Percentiles rank a stretch among this genome's conserved stretches.
Conservation (phyloP, 2,329 filamentous ascomycete genomes). For the Colletotrichum camelliae region DNA sequence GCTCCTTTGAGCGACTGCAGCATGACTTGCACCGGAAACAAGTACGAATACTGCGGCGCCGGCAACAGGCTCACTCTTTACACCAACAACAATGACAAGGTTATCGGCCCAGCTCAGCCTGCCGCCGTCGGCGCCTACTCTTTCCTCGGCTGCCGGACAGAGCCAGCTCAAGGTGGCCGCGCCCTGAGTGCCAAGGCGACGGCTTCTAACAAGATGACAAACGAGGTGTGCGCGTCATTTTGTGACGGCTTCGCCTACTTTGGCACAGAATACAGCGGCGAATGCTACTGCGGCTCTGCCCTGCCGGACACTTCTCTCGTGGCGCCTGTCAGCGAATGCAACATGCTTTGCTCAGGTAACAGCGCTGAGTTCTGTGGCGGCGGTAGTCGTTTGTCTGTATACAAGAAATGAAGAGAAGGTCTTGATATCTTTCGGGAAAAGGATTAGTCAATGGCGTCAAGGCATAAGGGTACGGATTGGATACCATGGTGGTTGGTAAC, state of each 20-base stretch:
- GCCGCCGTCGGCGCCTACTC: constrained; percentile 34
- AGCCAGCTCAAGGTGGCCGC: constrained; percentile 34
- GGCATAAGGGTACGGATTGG: neutral
- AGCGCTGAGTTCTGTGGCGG: constrained; percentile 43
- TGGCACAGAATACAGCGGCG: constrained; percentile 42
- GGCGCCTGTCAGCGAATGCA: constrained; percentile 38
- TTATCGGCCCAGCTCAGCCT: constrained; percentile 34
- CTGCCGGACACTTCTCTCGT: constrained; percentile 32
- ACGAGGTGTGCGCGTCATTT: constrained; percentile 34
- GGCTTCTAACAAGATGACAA: constrained; percentile 35
- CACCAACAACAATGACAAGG: constrained; percentile 30
- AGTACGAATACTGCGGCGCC: constrained; percentile 38
- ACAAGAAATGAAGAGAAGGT: constrained; percentile 27
- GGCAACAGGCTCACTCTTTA: constrained; percentile 39
- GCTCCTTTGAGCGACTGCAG: constrained; percentile 37
- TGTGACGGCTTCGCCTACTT: constrained; percentile 37
- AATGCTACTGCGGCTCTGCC: constrained; percentile 41
- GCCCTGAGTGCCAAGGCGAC: constrained; percentile 32
- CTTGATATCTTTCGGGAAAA: neutral
- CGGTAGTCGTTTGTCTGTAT: constrained; percentile 41
- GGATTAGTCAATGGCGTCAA: neutral
- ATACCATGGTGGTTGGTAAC: neutral
- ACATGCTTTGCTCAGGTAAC: constrained; percentile 45
- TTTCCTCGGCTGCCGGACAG: constrained; percentile 41
- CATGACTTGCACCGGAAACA: constrained; percentile 38